Evolutionary conservation across 305 asterid genomes (phyloP).

Genomic region (Ajuga reptans): DNA sequence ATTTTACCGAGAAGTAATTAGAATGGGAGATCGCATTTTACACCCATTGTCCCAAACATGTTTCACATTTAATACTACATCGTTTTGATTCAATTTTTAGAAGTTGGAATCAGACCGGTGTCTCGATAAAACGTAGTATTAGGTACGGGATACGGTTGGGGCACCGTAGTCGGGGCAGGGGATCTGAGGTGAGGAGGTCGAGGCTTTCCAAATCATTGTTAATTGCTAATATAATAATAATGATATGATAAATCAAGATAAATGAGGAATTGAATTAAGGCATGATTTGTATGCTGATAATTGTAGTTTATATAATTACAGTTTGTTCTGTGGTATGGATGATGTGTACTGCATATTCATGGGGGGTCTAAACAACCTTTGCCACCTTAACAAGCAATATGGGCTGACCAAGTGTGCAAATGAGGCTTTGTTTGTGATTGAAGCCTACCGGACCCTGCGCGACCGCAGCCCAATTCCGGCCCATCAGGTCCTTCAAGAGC

Average conservation of each 20-base stretch:
- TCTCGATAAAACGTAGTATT: too few relatives aligned
- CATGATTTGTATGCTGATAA: not conserved
- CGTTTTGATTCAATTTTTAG: too few relatives aligned
- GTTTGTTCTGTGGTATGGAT: slow-evolving; percentile 67
- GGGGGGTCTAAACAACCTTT: slow-evolving; percentile 63
- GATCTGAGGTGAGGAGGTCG: too few relatives aligned
- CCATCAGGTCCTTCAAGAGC: slow-evolving; percentile 77
- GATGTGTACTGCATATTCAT: slow-evolving; percentile 72
- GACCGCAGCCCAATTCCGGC: slow-evolving; percentile 91
- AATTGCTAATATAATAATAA: too few relatives aligned
- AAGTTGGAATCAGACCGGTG: too few relatives aligned
- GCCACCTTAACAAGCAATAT: slow-evolving; percentile 68
- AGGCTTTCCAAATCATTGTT: too few relatives aligned
- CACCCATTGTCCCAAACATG: too few relatives aligned
- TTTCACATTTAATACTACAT: too few relatives aligned
- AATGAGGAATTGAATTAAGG: not conserved
- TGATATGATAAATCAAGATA: too few relatives aligned
- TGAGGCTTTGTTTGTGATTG: slow-evolving; percentile 73
- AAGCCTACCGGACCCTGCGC: slow-evolving; percentile 78
- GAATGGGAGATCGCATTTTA: not conserved
- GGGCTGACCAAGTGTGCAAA: slow-evolving; percentile 61
- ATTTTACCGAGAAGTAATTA: not conserved
- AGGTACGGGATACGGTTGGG: too few relatives aligned
- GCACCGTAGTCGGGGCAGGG: too few relatives aligned
- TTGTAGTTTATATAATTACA: slow-evolving; percentile 13